phyloP scores from a whole-genome alignment of 495 filamentous ascomycete genomes.

The Penicillium daleae region DNA sequence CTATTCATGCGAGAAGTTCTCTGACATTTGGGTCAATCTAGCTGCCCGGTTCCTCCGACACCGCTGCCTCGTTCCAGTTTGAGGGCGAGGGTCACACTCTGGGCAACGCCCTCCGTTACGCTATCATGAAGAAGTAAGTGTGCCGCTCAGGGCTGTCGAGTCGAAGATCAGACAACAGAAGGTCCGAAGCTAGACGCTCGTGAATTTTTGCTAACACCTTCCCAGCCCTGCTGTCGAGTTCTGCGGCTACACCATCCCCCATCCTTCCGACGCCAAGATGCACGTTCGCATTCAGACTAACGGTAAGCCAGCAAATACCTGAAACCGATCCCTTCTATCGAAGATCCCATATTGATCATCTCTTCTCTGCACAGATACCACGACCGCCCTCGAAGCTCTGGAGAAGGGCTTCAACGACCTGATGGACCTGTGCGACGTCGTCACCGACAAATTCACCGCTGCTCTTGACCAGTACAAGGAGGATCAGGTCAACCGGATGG shows the following conservation, averaged over 20 bases:
- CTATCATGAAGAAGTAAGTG: conserved; percentile 97
- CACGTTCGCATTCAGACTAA: conserved; percentile 96
- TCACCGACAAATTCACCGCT: conserved; percentile 78
- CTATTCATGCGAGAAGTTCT: not conserved
- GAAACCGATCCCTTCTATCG: not conserved
- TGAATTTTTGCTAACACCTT: not conserved
- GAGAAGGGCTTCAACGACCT: conserved; percentile 88
- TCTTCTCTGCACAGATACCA: conserved; percentile 61
- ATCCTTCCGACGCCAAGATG: conserved; percentile 95
- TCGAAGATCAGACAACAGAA: not conserved
- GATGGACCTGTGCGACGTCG: conserved; percentile 88
- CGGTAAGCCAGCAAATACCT: conserved; percentile 56
- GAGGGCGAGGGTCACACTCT: conserved; percentile 91
- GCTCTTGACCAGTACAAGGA: conserved; percentile 67
- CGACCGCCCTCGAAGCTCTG: conserved; percentile 78
- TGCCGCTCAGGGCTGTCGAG: not conserved
- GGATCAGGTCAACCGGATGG: conserved; percentile 41
- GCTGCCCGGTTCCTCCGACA: conserved; percentile 73
- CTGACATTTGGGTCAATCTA: conserved; percentile 29
- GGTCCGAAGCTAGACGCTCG: not conserved
- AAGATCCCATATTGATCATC: conserved; percentile 1
- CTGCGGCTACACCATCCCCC: conserved; percentile 96
- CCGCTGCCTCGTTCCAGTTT: conserved; percentile 84
- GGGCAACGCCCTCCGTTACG: conserved; percentile 89
- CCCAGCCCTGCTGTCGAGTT: conserved; percentile 82